A percentile compares a stretch with the other conserved stretches of the same genome.
Evolutionary conservation across 345 rosid species (phyloP).

Genomic region (Sonneratia alba): DNA sequence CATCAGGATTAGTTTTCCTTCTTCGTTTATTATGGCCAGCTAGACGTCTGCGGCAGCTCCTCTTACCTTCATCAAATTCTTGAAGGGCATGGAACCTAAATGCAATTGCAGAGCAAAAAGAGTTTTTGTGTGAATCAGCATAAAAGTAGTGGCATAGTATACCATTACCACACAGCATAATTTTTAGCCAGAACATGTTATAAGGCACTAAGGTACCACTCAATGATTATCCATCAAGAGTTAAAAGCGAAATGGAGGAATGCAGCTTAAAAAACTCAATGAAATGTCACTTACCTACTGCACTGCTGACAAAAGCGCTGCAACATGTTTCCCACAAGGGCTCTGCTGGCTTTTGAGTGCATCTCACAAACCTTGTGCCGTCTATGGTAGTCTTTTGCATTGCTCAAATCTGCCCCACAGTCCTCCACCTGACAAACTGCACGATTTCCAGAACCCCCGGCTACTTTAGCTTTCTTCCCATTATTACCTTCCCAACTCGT

Average conservation of each 20-base stretch:
- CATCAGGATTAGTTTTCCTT: slow-evolving; percentile 84
- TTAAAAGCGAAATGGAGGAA: not conserved
- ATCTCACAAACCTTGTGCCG: slow-evolving; percentile 94
- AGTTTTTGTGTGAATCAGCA: not conserved
- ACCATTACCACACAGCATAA: too few relatives aligned
- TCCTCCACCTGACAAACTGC: slow-evolving; percentile 91
- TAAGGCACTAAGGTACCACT: too few relatives aligned
- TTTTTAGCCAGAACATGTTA: too few relatives aligned
- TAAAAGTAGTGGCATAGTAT: too few relatives aligned
- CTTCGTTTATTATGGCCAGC: slow-evolving; percentile 99
- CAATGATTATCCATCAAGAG: too few relatives aligned
- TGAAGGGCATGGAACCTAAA: slow-evolving; percentile 89
- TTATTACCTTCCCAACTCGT: slow-evolving; percentile 46
- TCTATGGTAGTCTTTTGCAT: slow-evolving; percentile 91
- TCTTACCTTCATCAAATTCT: slow-evolving; percentile 99
- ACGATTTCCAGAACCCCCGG: slow-evolving; percentile 44
- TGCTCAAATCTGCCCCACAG: slow-evolving; percentile 89
- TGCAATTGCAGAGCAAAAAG: not conserved
- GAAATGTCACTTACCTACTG: slow-evolving; percentile 55
- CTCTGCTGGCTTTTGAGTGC: slow-evolving; percentile 90
- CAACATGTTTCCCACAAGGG: slow-evolving; percentile 81
- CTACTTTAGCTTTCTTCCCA: slow-evolving; percentile 67
- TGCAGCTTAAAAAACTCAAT: not conserved
- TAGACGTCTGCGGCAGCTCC: slow-evolving; percentile 97
- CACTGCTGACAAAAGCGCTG: slow-evolving; percentile 99